A percentile compares a stretch with the other conserved stretches of the same genome.
These are phyloP conservation scores for Aspergillus sp. DNA, from an alignment of 2,329 filamentous ascomycete species.

Conservation along the genomic window DNA sequence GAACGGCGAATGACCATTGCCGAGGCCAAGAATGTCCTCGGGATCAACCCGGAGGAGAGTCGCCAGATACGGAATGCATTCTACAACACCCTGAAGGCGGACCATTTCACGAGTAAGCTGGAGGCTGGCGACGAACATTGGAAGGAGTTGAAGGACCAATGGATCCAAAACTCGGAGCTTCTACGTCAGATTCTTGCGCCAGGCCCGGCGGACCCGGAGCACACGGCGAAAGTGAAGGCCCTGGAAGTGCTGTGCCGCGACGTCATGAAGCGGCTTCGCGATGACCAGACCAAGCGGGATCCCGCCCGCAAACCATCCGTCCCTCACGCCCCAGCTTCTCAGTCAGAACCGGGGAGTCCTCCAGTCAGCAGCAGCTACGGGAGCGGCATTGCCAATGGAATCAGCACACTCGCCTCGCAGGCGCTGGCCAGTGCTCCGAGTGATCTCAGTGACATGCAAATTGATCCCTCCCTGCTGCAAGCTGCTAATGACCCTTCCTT, in stretches of 20 bases:
- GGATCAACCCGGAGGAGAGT: constrained; percentile 68
- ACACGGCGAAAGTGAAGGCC: constrained; percentile 61
- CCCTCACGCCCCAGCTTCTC: constrained; percentile 25
- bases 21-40: constrained; percentile 72
- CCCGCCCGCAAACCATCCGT: constrained; percentile 46
- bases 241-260: constrained; percentile 73
- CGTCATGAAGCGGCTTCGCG: constrained; percentile 74
- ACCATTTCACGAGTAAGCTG: constrained; percentile 72
- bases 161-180: constrained; percentile 62
- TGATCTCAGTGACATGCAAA: constrained; percentile 59
- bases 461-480: constrained; percentile 64
- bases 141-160: constrained; percentile 67
- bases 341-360: constrained; percentile 24
- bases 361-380: constrained; percentile 26
- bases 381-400: constrained; percentile 41
- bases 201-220: constrained; percentile 55
- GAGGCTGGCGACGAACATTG: constrained; percentile 72
- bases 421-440: constrained; percentile 44
- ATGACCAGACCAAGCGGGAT: constrained; percentile 63
- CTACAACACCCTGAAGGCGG: constrained; percentile 64
- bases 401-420: constrained; percentile 47
- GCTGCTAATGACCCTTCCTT: constrained; percentile 54
- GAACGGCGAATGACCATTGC: constrained; percentile 69
- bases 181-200: constrained; percentile 58
- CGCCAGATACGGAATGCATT: constrained; percentile 68